These are phyloP conservation scores for Marasmius oreades DNA, from an alignment of 1,284 basidiomycete genomes.

Conservation along the genomic window DNA sequence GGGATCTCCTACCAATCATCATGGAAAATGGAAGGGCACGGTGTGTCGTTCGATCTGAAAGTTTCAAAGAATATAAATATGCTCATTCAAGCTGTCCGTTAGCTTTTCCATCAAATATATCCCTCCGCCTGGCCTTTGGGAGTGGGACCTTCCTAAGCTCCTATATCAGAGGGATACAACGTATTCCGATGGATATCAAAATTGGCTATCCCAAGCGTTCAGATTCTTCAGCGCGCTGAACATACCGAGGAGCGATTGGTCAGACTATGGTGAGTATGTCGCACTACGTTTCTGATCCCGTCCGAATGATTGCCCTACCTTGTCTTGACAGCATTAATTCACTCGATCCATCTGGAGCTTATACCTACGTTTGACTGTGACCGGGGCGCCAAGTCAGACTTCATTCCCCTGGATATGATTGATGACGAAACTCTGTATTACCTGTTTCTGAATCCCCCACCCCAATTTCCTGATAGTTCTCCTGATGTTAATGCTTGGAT, in stretches of 20 bases:
- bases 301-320: too few species aligned
- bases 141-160: not conserved
- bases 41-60: not conserved
- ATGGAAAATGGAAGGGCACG: not conserved
- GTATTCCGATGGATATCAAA: not conserved
- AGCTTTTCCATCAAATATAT: not conserved
- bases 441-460: not conserved
- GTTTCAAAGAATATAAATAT: not conserved
- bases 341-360: too few species aligned
- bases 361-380: not conserved
- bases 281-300: too few species aligned
- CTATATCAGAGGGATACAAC: too few species aligned
- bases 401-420: not conserved
- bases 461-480: not conserved
- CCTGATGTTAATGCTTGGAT: not conserved
- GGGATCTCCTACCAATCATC: not conserved
- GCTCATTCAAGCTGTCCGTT: not conserved
- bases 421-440: not conserved
- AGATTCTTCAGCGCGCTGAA: not conserved
- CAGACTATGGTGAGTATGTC: not conserved
- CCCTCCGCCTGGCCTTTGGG: accelerated
- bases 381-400: not conserved
- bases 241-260: not conserved
- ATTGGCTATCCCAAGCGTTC: not conserved
- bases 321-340: too few species aligned